Evolutionary conservation across 179 eudicot genomes (phyloP).

Genomic region (Actinidia polygama): DNA sequence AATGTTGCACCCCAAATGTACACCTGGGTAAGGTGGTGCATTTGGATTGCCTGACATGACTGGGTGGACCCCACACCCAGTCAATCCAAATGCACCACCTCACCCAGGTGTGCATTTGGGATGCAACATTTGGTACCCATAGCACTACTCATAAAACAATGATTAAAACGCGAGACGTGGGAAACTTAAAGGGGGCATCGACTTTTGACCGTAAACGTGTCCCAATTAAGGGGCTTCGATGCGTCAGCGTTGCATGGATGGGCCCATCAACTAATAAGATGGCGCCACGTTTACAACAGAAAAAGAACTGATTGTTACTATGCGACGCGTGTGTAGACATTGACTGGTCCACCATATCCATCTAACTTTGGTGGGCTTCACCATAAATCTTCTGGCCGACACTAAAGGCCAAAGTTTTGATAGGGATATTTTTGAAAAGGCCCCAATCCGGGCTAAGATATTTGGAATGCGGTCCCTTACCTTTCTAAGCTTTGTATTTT

Average conservation of each 20-base stretch:
- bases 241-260: slow-evolving; percentile 21
- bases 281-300: neutral
- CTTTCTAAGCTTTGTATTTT: neutral
- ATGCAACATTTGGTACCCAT: too few species aligned
- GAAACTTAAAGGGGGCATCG: neutral
- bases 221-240: neutral
- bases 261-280: neutral
- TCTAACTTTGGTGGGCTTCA: slow-evolving; percentile 13
- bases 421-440: neutral
- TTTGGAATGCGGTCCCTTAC: neutral
- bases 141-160: too few species aligned
- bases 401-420: neutral
- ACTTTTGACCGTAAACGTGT: slow-evolving; percentile 34
- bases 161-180: slow-evolving; percentile 28
- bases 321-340: slow-evolving; percentile 20
- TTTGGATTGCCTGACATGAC: too few species aligned
- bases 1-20: too few species aligned
- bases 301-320: neutral
- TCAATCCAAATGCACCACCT: too few species aligned
- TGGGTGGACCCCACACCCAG: too few species aligned
- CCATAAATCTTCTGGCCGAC: slow-evolving; percentile 15
- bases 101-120: too few species aligned
- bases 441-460: neutral
- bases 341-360: neutral
- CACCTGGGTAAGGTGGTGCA: too few species aligned